A percentile compares a stretch with the other conserved stretches of the same genome.
Conservation (phyloP, 768 basidiomycete species). For the Panaeolus papilionaceus region DNA sequence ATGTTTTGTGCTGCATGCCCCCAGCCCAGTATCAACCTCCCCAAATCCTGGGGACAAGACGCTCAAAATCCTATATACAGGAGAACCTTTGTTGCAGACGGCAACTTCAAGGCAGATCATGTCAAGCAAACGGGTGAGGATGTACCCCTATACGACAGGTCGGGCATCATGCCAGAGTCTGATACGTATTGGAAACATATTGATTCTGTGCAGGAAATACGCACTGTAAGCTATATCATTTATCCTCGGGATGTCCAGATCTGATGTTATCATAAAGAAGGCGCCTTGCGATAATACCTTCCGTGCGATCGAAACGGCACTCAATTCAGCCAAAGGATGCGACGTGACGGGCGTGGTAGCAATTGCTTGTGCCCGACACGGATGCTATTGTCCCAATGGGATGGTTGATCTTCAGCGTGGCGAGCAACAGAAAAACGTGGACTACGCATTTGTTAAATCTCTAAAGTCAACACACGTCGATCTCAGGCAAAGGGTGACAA, state of each 20-base stretch:
- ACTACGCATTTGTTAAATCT: background rate
- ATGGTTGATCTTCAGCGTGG: slow-evolving; percentile 28
- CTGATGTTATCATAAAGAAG: slow-evolving; percentile 4
- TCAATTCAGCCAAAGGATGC: slow-evolving; percentile 16
- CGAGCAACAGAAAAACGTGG: slow-evolving; percentile 30
- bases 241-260: too few species aligned
- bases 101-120: slow-evolving; percentile 22
- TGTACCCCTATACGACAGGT: background rate
- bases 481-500: slow-evolving; percentile 19
- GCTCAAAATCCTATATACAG: background rate
- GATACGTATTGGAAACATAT: background rate
- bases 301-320: slow-evolving; percentile 9
- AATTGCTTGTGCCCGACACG: slow-evolving; percentile 24
- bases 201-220: background rate
- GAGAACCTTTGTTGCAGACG: background rate
- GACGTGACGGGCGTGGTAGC: slow-evolving; percentile 19
- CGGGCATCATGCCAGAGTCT: background rate
- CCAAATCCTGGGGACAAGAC: too few species aligned
- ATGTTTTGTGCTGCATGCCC: background rate
- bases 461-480: slow-evolving; percentile 17
- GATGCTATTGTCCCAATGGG: slow-evolving; percentile 23
- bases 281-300: slow-evolving; percentile 17
- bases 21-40: background rate
- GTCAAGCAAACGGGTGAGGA: slow-evolving; percentile 15
- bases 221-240: background rate